phyloP scores from a whole-genome alignment of 371 early-diverging fungal species.

The Apophysomyces ossiformis region DNA sequence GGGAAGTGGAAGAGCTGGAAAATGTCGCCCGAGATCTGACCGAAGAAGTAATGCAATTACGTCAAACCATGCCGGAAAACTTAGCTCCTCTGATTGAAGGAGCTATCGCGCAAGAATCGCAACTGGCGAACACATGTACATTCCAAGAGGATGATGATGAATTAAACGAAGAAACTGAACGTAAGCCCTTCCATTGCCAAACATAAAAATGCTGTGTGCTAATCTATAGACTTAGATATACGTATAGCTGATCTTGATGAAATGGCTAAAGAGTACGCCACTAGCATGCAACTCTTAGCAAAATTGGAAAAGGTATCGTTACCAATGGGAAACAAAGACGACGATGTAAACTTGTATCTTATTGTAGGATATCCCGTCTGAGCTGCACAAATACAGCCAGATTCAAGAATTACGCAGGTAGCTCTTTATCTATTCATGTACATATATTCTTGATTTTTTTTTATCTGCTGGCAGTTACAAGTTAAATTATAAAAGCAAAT shows the following conservation, averaged over 20 bases:
- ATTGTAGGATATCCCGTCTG: not conserved
- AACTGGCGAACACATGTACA: not conserved
- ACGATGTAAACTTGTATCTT: not conserved
- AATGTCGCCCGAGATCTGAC: not conserved
- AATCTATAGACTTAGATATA: not conserved
- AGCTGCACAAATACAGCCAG: not conserved
- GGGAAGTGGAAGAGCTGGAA: not conserved
- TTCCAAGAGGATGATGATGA: not conserved
- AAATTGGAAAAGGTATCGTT: not conserved
- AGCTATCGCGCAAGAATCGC: not conserved
- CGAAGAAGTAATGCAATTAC: not conserved
- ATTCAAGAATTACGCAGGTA: not conserved
- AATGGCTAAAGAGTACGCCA: constrained; percentile 1
- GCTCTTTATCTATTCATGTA: too few species aligned
- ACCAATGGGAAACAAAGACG: not conserved
- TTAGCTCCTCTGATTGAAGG: not conserved
- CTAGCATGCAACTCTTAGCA: not conserved
- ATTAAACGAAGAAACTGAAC: not conserved
- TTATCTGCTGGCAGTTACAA: too few species aligned
- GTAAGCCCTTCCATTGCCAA: not conserved
- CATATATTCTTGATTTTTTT: too few species aligned
- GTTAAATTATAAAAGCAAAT: too few species aligned
- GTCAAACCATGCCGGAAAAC: not conserved
- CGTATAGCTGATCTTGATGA: not conserved
- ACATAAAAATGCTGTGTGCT: not conserved